Evolutionary conservation across 225 moss, liverwort and hornwort genomes (phyloP), one percentile per base, ranked within the genome.

Genomic region (Straminergon stramineum): DNA sequence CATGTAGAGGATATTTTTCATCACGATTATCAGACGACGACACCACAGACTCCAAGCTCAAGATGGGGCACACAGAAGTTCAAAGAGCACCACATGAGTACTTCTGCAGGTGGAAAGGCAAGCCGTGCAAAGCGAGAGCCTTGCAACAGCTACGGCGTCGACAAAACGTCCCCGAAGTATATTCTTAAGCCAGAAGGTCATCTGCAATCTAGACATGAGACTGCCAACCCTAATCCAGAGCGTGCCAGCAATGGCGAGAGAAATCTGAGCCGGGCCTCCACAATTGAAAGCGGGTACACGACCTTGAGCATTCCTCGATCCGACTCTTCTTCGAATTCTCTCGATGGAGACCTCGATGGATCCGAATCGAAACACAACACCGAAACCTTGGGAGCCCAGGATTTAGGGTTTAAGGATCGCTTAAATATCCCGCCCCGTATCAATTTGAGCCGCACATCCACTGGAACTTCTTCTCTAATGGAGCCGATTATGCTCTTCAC

Each of bases 401-500:
- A 88, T 60, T 24, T 35, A 11, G 8, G 43, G 16, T 31, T 45
- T 10, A 85, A 51, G 39, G 35, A 65, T 39, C 62, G 32, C 34
- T 74, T 76, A 24, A 70, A 63, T 23, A 32, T 53, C 48, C 88
- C 91, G 43, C 56, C 35, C 53, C 26, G 57, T 26, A 16, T n/a
- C 26, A 57, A 77, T 75, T 43, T 87, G 82, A 90, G 90, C 84
- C 91, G 92, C 48, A 81, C 90, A 27, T 83, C 82, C 43, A 87
- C 90, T 11, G 84, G 78, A 7, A 61, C 87, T 34, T 90, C 91
- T 12, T 90, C 91, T 2, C 23, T 88, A 13, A 77, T 87, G 86
- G 90, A 92, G 64, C 91, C 90, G 41, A 87, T 92, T 18, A 43
- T 92, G 82, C 87, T 92, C 65, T 94, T 91, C 83, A 91, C 90